A percentile compares a stretch with the other conserved stretches of the same genome.
Conservation (phyloP, 176 grass and related monocot genomes). For the Zoysia japonica region DNA sequence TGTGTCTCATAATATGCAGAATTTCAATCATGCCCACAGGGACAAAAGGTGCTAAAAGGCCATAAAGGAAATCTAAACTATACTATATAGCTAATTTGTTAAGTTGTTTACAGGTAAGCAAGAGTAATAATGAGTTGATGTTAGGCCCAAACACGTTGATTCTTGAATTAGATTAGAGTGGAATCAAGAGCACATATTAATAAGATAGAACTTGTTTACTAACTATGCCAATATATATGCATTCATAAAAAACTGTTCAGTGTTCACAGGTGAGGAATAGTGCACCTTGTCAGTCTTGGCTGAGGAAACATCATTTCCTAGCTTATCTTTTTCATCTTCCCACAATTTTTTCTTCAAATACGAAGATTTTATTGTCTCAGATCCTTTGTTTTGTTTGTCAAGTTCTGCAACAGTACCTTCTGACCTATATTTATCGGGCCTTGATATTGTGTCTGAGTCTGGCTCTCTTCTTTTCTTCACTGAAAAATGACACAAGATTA, state of each 20-base stretch:
- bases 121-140: no score
- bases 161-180: neutral
- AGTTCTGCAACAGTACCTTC: slow-evolving; percentile 47
- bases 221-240: neutral
- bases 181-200: no score
- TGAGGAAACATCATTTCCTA: slow-evolving; percentile 45
- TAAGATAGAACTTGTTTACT: no score
- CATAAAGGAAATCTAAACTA: slow-evolving; percentile 6
- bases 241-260: slow-evolving; percentile 4
- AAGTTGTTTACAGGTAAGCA: neutral
- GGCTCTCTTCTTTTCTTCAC: slow-evolving; percentile 57
- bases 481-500: slow-evolving; percentile 31
- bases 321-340: slow-evolving; percentile 41
- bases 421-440: slow-evolving; percentile 50
- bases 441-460: slow-evolving; percentile 46
- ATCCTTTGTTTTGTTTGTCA: slow-evolving; percentile 54
- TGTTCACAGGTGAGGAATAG: neutral
- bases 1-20: neutral
- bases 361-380: slow-evolving; percentile 55
- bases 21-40: slow-evolving; percentile 3
- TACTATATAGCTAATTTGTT: slow-evolving; percentile 14
- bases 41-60: neutral
- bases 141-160: neutral
- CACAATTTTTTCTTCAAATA: slow-evolving; percentile 58
- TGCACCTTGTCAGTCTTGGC: slow-evolving; percentile 53